A percentile compares a stretch with the other conserved stretches of the same genome.
Conservation (phyloP, 257 asterid genomes). For the Phtheirospermum japonicum region DNA sequence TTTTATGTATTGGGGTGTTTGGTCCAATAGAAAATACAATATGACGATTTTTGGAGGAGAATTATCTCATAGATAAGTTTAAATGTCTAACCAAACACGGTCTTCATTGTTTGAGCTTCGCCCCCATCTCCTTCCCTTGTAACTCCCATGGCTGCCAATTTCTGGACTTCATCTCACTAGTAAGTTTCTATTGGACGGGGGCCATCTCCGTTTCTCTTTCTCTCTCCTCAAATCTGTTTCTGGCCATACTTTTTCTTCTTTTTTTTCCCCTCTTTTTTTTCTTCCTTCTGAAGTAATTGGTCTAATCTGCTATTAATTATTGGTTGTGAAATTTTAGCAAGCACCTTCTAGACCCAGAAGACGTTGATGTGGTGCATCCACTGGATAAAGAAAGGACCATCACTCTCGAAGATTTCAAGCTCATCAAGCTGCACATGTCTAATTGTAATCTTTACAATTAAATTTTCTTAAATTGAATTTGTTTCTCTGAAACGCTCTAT, state of each 20-base stretch:
- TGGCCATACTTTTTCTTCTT: background rate
- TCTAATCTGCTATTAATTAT: background rate
- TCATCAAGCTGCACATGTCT: constrained; percentile 81
- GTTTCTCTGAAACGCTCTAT: background rate
- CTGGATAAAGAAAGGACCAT: constrained; percentile 82
- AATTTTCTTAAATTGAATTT: background rate
- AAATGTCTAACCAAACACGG: too few relatives aligned
- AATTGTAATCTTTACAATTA: constrained; percentile 43
- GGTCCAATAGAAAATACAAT: too few relatives aligned
- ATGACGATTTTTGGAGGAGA: too few relatives aligned
- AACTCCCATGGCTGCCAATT: constrained; percentile 78
- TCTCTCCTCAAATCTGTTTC: background rate
- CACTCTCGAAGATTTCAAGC: constrained; percentile 83
- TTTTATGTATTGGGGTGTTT: too few relatives aligned
- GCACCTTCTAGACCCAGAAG: constrained; percentile 76
- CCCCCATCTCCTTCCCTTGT: constrained; percentile 16
- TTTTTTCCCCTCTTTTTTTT: too few relatives aligned
- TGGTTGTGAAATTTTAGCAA: constrained; percentile 43
- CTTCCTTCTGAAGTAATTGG: constrained; percentile 15
- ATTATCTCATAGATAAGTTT: too few relatives aligned
- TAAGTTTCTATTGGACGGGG: constrained; percentile 28
- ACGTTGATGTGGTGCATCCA: constrained; percentile 72
- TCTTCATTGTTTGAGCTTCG: too few relatives aligned
- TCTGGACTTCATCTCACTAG: constrained; percentile 96
- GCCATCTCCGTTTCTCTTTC: background rate